Percentiles rank a stretch among this genome's conserved stretches.
Evolutionary conservation across 2,329 filamentous ascomycete species (phyloP).

Genomic region (Corynespora cassiicola): DNA sequence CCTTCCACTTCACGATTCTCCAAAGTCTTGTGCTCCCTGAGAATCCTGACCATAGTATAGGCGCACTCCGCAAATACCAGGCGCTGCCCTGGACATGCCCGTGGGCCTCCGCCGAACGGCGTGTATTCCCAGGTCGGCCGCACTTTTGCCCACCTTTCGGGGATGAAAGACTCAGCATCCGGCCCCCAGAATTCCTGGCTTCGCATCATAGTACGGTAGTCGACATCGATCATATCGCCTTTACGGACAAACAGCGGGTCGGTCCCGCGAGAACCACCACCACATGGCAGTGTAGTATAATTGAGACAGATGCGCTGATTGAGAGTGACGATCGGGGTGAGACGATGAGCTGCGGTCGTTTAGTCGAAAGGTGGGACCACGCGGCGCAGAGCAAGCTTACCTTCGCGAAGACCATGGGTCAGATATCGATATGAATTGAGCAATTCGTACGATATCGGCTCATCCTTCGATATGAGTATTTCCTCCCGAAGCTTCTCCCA

Average conservation of each 20-base stretch:
- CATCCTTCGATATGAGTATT: slow-evolving; percentile 10
- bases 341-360: slow-evolving; percentile 10
- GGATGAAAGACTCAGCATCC: slow-evolving; percentile 19
- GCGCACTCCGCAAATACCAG: slow-evolving; percentile 18
- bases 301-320: slow-evolving; percentile 14
- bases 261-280: slow-evolving; percentile 13
- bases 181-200: slow-evolving; percentile 16
- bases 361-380: background rate
- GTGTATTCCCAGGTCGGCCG: slow-evolving; percentile 18
- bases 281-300: slow-evolving; percentile 12
- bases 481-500: slow-evolving; percentile 25
- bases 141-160: slow-evolving; percentile 20
- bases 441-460: slow-evolving; percentile 23
- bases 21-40: slow-evolving; percentile 8
- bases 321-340: slow-evolving; percentile 12
- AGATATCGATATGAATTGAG: slow-evolving; percentile 23
- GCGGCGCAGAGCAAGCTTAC: slow-evolving; percentile 5
- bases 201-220: slow-evolving; percentile 14
- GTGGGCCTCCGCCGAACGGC: slow-evolving; percentile 21
- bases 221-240: slow-evolving; percentile 17
- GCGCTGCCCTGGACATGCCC: slow-evolving; percentile 13
- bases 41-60: slow-evolving; percentile 10
- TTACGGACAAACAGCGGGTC: slow-evolving; percentile 13
- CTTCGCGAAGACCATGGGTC: slow-evolving; percentile 14
- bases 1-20: slow-evolving; percentile 18